Evolutionary conservation across 2,329 filamentous ascomycete genomes (phyloP), one percentile per base, ranked within the genome.

Genomic region (Achaetomium macrosporum): DNA sequence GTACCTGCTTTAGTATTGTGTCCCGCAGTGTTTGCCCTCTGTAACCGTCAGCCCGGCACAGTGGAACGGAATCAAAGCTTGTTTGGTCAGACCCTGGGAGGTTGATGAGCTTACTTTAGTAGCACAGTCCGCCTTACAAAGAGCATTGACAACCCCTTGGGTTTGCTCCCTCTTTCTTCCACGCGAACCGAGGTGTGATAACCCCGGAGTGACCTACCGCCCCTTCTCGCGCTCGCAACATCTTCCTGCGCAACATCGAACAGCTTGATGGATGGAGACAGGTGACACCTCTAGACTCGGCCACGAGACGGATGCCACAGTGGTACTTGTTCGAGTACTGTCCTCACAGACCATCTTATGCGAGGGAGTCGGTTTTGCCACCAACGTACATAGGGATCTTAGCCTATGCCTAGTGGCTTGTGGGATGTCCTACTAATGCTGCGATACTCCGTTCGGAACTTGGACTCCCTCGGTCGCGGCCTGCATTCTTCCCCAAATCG

Each of bases 311-410:
- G 16, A 45, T 25, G 25, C 33, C 25, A 40, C 33, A 16, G 48
- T 50, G 12, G 20, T 3, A 50, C 41, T 31, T 45, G 48, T 39
- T 50, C 25, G 41, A 45, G 42, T 39, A 39, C 15, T 31, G 35
- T 31, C 25, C 35, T 16, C 48, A 10, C 19, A 5, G 2, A 9
- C 7, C 19, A 37, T 5, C 10, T n/a, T 2, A n/a, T 37, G 33
- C n/a, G 15, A 37, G 15, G 13, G n/a, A 8, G 15, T 8, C 25
- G 25, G 35, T 3, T 37, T n/a, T 13, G 35, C 15, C n/a, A 13
- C 35, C 35, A 37, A 37, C 35, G 13, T n/a, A 16, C 13, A 5
- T 37, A 15, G 35, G n/a, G n/a, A n/a, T n/a, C n/a, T n/a, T n/a
- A n/a, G 35, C 35, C 13, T n/a, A 35, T n/a, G 7, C 12, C 35